phyloP scores from a whole-genome alignment of 1,284 basidiomycete species.

The Leccinum variabile region DNA sequence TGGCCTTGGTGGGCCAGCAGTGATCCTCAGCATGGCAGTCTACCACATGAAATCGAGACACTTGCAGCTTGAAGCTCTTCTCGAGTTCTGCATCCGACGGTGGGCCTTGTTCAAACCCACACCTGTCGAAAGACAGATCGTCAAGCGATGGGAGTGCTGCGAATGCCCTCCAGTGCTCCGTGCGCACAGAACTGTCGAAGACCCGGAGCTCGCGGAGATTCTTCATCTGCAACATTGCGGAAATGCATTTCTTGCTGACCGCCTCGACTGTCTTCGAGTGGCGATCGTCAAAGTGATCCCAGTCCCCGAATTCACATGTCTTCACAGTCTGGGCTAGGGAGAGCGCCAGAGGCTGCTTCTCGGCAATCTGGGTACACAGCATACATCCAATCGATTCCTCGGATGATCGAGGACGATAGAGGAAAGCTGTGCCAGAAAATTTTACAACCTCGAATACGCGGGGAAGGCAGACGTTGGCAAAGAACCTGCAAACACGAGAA shows the following conservation, averaged over 20 bases:
- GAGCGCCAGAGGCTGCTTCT: not conserved
- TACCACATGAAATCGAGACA: too few relatives aligned
- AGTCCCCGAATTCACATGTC: not conserved
- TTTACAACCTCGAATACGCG: not conserved
- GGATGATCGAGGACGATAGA: not conserved
- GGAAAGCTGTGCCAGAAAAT: not conserved
- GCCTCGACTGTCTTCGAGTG: not conserved
- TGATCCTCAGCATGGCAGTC: too few relatives aligned
- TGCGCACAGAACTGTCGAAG: not conserved
- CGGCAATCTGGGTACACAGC: not conserved
- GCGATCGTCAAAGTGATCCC: not conserved
- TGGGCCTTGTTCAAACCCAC: not conserved
- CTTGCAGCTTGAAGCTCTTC: too few relatives aligned
- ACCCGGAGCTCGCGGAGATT: not conserved
- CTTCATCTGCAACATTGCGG: not conserved
- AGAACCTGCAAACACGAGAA: too few relatives aligned
- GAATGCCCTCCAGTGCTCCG: not conserved
- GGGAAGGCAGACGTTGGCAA: too few relatives aligned
- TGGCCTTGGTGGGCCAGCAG: too few relatives aligned
- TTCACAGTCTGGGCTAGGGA: not conserved
- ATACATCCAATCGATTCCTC: not conserved
- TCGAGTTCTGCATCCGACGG: not conserved
- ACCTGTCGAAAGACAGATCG: not conserved
- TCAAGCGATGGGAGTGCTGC: not conserved
- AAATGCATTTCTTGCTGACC: not conserved